A percentile compares a stretch with the other conserved stretches of the same genome.
Evolutionary conservation across 345 rosid genomes (phyloP).

Genomic region (Turnera subulata): DNA sequence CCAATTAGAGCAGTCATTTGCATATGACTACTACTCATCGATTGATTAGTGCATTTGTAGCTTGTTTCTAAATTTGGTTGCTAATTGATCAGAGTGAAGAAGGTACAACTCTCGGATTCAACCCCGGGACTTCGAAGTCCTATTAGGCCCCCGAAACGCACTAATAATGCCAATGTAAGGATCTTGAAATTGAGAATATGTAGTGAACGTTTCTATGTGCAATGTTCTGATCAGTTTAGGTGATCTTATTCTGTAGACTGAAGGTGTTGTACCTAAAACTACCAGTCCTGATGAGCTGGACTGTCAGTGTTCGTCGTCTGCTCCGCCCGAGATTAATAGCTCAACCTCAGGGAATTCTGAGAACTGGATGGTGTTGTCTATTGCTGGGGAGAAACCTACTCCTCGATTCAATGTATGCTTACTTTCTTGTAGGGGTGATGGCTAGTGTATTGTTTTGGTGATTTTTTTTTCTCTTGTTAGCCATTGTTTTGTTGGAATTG

Average conservation of each 20-base stretch:
- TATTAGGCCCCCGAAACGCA: conserved; percentile 54
- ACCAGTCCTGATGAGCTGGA: conserved; percentile 51
- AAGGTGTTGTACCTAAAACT: conserved; percentile 38
- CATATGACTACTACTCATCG: too few relatives aligned
- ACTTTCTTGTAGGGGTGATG: neutral
- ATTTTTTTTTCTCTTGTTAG: neutral
- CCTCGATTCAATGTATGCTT: conserved; percentile 74
- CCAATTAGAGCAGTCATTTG: too few relatives aligned
- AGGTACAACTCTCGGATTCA: conserved; percentile 92
- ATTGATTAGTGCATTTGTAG: neutral
- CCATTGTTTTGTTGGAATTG: conserved; percentile 2
- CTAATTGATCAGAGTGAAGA: conserved; percentile 59
- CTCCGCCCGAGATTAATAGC: conserved; percentile 37
- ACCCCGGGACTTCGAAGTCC: conserved; percentile 73
- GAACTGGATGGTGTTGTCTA: conserved; percentile 78
- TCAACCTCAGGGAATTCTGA: conserved; percentile 51
- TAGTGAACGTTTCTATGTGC: too few relatives aligned
- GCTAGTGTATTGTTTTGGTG: too few relatives aligned
- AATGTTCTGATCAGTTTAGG: too few relatives aligned
- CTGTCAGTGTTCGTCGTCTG: conserved; percentile 39
- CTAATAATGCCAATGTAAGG: conserved; percentile 39
- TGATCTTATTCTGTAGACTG: conserved; percentile 40
- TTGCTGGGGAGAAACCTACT: conserved; percentile 69
- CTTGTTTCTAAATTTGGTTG: conserved; percentile 6
- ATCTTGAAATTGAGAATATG: neutral